Evolutionary conservation across 768 basidiomycete genomes (phyloP).

Genomic region (Collybia mongolica): DNA sequence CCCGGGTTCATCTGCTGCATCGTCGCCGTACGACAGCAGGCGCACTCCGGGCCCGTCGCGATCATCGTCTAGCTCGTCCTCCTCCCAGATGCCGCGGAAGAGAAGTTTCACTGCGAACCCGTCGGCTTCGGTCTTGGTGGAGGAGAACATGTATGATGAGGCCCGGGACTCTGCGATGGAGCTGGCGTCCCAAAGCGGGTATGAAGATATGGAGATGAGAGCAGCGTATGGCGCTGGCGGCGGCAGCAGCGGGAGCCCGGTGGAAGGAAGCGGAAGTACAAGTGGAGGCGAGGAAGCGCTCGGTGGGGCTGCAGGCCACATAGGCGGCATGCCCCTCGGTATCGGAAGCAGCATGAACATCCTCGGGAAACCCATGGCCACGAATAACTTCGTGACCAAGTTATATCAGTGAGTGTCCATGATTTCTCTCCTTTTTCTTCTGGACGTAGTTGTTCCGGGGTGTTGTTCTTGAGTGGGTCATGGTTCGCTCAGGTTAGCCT

Average conservation of each 20-base stretch:
- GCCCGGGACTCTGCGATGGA: conserved; percentile 35
- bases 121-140: conserved; percentile 28
- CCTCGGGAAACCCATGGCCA: conserved; percentile 65
- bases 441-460: neutral
- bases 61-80: conserved; percentile 51
- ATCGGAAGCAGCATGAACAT: conserved; percentile 48
- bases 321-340: conserved; percentile 4
- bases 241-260: conserved; percentile 30
- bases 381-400: conserved; percentile 88
- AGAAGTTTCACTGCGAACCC: conserved; percentile 59
- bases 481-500: neutral
- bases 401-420: conserved; percentile 72
- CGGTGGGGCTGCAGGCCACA: conserved; percentile 6
- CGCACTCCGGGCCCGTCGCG: conserved; percentile 25
- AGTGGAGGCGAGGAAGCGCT: conserved; percentile 39
- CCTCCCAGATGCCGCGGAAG: conserved; percentile 64
- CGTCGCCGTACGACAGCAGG: conserved; percentile 27
- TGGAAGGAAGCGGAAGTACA: conserved; percentile 51
- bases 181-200: conserved; percentile 30
- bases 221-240: conserved; percentile 28
- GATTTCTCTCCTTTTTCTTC: neutral
- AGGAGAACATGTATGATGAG: conserved; percentile 41
- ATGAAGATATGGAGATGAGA: conserved; percentile 61
- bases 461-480: neutral
- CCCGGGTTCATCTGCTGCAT: conserved; percentile 16